These are phyloP conservation scores for Stagonosporopsis rhizophila DNA, from an alignment of 2,329 filamentous ascomycete genomes.

Conservation along the genomic window DNA sequence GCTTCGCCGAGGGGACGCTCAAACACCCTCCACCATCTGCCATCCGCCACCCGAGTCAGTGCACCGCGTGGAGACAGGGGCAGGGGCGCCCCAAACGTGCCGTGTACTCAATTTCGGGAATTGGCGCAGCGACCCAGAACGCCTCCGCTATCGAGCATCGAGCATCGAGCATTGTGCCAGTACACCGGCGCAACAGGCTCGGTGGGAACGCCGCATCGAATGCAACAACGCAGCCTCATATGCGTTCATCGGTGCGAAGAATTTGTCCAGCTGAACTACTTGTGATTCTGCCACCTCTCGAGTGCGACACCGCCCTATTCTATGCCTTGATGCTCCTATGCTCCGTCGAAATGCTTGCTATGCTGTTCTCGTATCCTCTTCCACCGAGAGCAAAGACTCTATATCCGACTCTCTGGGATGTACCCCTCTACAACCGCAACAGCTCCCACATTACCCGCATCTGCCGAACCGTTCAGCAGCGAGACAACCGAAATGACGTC, in stretches of 20 bases:
- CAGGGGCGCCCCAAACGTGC: slow-evolving; percentile 3
- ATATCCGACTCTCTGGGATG: slow-evolving; percentile 45
- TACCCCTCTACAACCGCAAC: slow-evolving; percentile 51
- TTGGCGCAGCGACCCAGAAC: slow-evolving; percentile 5
- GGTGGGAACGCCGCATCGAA: not conserved
- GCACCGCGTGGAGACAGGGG: slow-evolving; percentile 18
- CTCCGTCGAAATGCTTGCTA: slow-evolving; percentile 29
- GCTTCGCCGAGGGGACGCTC: slow-evolving; percentile 1
- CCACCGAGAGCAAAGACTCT: slow-evolving; percentile 8
- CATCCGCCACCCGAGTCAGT: slow-evolving; percentile 11
- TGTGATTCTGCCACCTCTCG: slow-evolving; percentile 4
- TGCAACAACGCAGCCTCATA: not conserved
- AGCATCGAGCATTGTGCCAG: not conserved
- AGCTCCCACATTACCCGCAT: slow-evolving; percentile 51
- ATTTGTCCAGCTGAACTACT: slow-evolving; percentile 1
- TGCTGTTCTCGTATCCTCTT: slow-evolving; percentile 5
- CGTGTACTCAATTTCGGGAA: slow-evolving; percentile 7
- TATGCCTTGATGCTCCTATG: slow-evolving; percentile 23
- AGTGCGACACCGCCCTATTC: slow-evolving; percentile 11
- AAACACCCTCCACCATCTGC: not conserved
- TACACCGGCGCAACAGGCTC: not conserved
- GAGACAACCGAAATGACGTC: slow-evolving; percentile 78
- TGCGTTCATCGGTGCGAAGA: not conserved
- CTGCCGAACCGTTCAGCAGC: slow-evolving; percentile 60
- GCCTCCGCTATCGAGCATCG: not conserved